Conservation (phyloP, 352 stramenopile species). For the Aphanomyces cochlioides region DNA sequence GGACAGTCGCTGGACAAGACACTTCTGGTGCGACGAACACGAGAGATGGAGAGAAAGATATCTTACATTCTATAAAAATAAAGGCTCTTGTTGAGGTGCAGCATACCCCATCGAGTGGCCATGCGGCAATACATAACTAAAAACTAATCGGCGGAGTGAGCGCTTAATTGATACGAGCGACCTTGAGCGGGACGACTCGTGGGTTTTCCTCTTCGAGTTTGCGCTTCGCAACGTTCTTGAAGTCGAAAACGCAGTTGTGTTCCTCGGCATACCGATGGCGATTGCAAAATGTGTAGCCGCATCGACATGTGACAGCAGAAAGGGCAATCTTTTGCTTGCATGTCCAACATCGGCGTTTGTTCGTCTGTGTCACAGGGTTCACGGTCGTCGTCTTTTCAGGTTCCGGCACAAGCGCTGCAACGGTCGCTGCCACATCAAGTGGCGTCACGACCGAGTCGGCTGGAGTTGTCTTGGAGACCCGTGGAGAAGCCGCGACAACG, state of each 20-base stretch:
- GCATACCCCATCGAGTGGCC: no score
- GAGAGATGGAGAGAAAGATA: no score
- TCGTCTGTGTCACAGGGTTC: slow-evolving; percentile 61
- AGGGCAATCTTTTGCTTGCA: slow-evolving; percentile 84
- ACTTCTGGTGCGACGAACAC: no score
- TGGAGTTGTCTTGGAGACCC: background rate
- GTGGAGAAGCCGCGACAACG: background rate
- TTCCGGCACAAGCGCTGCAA: background rate
- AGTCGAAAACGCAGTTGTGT: slow-evolving; percentile 86
- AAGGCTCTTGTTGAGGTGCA: background rate
- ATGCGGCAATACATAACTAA: slow-evolving; percentile 17
- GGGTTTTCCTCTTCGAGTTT: slow-evolving; percentile 82
- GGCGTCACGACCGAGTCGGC: background rate
- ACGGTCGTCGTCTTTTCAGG: background rate
- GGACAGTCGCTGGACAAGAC: no score
- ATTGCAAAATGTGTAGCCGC: slow-evolving; percentile 87
- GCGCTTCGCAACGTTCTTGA: slow-evolving; percentile 75
- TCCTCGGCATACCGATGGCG: slow-evolving; percentile 88
- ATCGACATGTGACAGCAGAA: slow-evolving; percentile 83
- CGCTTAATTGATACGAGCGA: slow-evolving; percentile 81
- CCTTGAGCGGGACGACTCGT: slow-evolving; percentile 68
- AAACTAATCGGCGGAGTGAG: background rate
- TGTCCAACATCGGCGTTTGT: slow-evolving; percentile 82
- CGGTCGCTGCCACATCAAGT: background rate
- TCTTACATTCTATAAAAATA: background rate